Evolutionary conservation across 257 asterid species (phyloP).

Genomic region (Nicotiana tabacum): DNA sequence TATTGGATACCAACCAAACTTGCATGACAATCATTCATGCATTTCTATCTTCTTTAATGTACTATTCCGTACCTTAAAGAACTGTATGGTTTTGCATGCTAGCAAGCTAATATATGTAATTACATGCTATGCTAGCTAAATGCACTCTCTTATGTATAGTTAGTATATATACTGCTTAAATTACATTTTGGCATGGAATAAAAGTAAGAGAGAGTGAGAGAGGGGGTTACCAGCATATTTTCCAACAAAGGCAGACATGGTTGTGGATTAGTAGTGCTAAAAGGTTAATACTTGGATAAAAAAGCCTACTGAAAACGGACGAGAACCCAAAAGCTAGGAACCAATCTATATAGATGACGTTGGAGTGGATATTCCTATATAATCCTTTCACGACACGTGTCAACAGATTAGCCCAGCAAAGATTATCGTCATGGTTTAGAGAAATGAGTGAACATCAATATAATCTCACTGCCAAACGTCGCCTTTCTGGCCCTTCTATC

Average conservation of each 20-base stretch:
- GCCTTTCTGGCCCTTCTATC: neutral
- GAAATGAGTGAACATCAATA: conserved; percentile 44
- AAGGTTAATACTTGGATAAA: conserved; percentile 14
- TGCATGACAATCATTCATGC: neutral
- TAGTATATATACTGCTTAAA: neutral
- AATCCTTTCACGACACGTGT: conserved; percentile 48
- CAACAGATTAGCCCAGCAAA: conserved; percentile 44
- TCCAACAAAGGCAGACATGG: conserved; percentile 86
- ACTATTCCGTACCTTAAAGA: neutral
- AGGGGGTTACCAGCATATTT: conserved; percentile 62
- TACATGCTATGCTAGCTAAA: neutral
- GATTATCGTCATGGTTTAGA: conserved; percentile 53
- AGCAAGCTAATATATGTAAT: neutral
- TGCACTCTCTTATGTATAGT: neutral
- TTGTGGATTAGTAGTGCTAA: neutral
- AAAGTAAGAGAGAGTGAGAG: neutral
- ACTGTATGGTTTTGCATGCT: neutral
- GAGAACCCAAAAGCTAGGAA: conserved; percentile 13
- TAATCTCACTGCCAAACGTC: conserved; percentile 27
- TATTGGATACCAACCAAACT: too few species aligned
- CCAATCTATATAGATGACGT: conserved; percentile 20
- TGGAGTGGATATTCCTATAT: conserved; percentile 30
- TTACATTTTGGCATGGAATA: neutral
- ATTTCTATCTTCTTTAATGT: neutral
- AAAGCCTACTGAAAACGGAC: conserved; percentile 2